Evolutionary conservation across 306 rosid species (phyloP).

Genomic region (Prunus davidiana): DNA sequence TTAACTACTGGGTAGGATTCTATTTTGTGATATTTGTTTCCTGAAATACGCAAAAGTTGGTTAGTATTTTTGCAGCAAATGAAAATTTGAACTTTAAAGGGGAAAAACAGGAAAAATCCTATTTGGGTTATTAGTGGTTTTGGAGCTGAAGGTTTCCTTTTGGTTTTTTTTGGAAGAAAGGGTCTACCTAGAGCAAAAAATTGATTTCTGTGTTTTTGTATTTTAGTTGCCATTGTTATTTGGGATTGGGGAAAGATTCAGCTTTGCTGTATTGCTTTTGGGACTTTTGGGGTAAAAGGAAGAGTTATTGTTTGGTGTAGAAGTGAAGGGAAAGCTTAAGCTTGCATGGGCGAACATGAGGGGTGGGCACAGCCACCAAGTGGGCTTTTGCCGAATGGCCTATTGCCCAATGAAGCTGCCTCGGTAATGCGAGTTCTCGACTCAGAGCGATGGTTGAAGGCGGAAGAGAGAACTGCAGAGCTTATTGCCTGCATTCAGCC

Average conservation of each 20-base stretch:
- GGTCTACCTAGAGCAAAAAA: constrained; percentile 1
- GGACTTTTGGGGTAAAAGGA: constrained; percentile 30
- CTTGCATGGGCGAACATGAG: constrained; percentile 96
- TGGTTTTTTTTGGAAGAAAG: neutral
- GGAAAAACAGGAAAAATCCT: constrained; percentile 4
- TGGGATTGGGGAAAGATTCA: constrained; percentile 16
- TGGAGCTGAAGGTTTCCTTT: constrained; percentile 20
- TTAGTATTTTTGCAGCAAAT: constrained; percentile 14
- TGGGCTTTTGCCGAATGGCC: constrained; percentile 92
- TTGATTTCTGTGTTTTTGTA: constrained; percentile 5
- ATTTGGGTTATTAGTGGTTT: constrained; percentile 25
- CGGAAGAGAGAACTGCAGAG: constrained; percentile 85
- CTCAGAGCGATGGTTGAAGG: constrained; percentile 73
- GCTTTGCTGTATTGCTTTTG: constrained; percentile 26
- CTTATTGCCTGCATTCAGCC: constrained; percentile 97
- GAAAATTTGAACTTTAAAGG: neutral
- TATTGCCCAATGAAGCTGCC: constrained; percentile 82
- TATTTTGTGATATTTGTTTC: constrained; percentile 15
- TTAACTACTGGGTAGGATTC: constrained; percentile 21
- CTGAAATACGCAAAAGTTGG: constrained; percentile 17
- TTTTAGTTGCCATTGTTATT: constrained; percentile 1
- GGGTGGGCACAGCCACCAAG: constrained; percentile 77
- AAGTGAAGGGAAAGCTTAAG: constrained; percentile 42
- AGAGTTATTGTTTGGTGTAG: constrained; percentile 11
- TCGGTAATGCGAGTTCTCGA: constrained; percentile 74